phyloP scores from a whole-genome alignment of 352 stramenopile genomes.

The Aphanomyces cochlioides region DNA sequence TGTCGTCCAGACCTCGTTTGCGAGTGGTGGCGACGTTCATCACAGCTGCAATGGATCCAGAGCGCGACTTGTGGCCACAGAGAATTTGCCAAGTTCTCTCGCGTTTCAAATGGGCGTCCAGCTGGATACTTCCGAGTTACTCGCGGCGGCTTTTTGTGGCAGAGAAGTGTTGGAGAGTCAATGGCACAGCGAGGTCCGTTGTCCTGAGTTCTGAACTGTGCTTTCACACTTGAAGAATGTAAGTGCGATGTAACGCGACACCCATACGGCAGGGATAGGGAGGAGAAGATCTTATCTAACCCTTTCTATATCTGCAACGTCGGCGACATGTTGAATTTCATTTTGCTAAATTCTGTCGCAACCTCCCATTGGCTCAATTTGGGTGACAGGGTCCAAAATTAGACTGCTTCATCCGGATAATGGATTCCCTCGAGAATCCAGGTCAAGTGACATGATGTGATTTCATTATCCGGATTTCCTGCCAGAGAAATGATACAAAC shows the following conservation, averaged over 20 bases:
- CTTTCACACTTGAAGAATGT: conserved; percentile 13
- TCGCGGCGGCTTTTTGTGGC: background rate
- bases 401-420: conserved; percentile 2
- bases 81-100: background rate
- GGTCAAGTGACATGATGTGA: background rate
- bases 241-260: background rate
- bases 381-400: background rate
- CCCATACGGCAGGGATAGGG: background rate
- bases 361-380: background rate
- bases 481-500: background rate
- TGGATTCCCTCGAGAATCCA: background rate
- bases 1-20: background rate
- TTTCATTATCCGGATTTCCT: conserved; percentile 1
- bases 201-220: no score
- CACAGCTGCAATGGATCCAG: conserved; percentile 1
- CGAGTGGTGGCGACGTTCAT: conserved; percentile 13
- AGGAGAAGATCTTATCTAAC: background rate
- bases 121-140: no score
- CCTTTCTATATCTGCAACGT: conserved; percentile 12
- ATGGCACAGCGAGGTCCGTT: no score
- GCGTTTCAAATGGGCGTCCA: background rate
- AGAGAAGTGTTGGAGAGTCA: background rate
- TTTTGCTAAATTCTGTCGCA: background rate
- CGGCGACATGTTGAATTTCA: conserved; percentile 11
- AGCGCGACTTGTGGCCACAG: background rate